phyloP scores from a whole-genome alignment of 2,329 filamentous ascomycete species.

The Pseudocercospora fijiensis region DNA sequence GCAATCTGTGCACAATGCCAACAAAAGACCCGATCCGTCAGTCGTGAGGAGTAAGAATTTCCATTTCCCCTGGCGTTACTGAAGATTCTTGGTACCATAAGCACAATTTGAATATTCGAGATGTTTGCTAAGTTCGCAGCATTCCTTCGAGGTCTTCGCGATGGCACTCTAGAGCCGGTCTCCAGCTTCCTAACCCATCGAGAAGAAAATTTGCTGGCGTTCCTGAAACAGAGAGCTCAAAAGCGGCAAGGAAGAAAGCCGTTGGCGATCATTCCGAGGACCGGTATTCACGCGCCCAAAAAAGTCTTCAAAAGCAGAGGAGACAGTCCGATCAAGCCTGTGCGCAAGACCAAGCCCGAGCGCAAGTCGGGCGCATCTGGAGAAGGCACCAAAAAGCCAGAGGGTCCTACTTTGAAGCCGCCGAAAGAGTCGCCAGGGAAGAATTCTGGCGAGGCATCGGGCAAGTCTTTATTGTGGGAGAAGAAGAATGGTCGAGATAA shows the following conservation, averaged over 20 bases:
- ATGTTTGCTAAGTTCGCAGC: not conserved
- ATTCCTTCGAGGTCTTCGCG: not conserved
- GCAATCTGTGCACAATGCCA: not conserved
- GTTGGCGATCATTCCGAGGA: not conserved
- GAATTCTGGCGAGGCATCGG: not conserved
- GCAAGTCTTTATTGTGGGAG: not conserved
- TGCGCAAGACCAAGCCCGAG: not conserved
- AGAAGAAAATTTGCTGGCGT: not conserved
- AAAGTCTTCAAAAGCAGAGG: not conserved
- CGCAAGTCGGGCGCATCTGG: not conserved
- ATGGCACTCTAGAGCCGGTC: not conserved
- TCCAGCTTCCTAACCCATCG: not conserved
- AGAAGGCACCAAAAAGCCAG: not conserved
- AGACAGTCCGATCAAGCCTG: not conserved
- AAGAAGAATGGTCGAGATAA: not conserved
- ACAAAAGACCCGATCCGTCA: not conserved
- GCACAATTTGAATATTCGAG: not conserved
- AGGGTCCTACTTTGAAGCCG: not conserved
- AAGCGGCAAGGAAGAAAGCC: not conserved
- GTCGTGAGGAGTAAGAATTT: not conserved
- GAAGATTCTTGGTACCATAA: not conserved
- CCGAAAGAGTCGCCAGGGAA: not conserved
- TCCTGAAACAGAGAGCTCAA: not conserved
- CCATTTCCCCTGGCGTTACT: not conserved
- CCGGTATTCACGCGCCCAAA: not conserved